Conservation (phyloP, 2,329 filamentous ascomycete genomes). For the Colletotrichum sp. region DNA sequence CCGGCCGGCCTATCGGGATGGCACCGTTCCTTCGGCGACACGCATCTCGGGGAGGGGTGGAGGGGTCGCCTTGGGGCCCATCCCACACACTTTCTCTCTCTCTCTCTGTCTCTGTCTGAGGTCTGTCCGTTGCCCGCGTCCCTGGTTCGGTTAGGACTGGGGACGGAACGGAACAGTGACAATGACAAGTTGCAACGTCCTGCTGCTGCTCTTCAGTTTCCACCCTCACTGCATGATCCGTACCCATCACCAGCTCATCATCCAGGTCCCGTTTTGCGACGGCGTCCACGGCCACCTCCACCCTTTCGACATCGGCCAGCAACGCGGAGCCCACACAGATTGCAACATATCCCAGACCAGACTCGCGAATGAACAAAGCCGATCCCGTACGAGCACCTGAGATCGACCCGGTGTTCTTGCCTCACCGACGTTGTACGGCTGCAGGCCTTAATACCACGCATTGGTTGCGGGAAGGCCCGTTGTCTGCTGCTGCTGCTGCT, state of each 20-base stretch:
- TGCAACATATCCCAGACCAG: not conserved
- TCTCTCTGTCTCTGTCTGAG: not conserved
- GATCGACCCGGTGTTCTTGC: not conserved
- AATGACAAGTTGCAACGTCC: not conserved
- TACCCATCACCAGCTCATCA: not conserved
- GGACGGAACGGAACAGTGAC: not conserved
- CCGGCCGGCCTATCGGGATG: conserved; percentile 9
- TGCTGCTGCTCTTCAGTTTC: not conserved
- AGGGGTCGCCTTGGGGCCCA: not conserved
- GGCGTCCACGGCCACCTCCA: not conserved
- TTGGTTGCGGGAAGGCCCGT: conserved; percentile 10
- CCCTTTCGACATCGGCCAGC: not conserved
- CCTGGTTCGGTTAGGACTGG: not conserved
- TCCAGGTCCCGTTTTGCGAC: not conserved
- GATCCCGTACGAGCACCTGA: not conserved
- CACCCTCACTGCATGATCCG: not conserved
- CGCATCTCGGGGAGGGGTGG: not conserved
- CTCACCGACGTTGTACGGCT: not conserved
- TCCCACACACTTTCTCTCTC: not conserved
- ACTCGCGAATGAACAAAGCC: not conserved
- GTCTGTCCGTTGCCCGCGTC: not conserved
- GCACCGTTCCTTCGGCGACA: conserved; percentile 2
- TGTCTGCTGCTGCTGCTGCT: not conserved
- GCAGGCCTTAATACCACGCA: not conserved
- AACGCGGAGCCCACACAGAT: not conserved